Base-by-base conservation (phyloP, 2,329 filamentous ascomycete species). In the Sporothrix schenckii region DNA sequence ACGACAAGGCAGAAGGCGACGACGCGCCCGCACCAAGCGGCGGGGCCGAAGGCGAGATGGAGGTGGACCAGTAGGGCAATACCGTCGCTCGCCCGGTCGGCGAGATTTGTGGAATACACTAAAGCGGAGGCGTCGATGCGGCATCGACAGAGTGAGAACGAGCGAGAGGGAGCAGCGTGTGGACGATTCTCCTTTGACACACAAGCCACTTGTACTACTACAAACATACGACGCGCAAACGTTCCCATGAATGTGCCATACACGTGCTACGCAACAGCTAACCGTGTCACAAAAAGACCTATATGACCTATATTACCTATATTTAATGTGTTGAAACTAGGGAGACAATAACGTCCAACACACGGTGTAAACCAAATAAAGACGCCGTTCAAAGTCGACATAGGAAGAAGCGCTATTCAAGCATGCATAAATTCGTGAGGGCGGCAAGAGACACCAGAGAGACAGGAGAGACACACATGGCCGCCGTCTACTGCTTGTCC, bases 401-500 rank as follows among this genome's bases (percentile, higher is more conserved):
- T 58, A 58, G 14, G 24, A 30, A 27, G 58, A 54, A n/a, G 21
- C 66, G 52, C 39, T 47, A 27, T 30, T 52, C 52, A 58, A 47
- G 52, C 24, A 56, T 47, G 41, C 39, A 47, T 49, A 7, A 21
- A 34, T 21, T 67, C 34, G 34, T 54, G 30, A 66, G 10, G 13
- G 47, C 14, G 16, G 10, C n/a, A 11, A 39, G 27, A 39, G 10
- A 50, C 1, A 39, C 14, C 19, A 39, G 63, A 10, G 27, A 66
- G 39, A 21, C 16, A 52, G 10, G 2, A 50, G 24, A 41, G 41
- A 7, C 50, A 13, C 34, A 13, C 47, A 5, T 34, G 27, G 21
- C 9, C 24, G 7, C 13, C 14, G 2, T 21, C 49, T 84, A 90
- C 78, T 90, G 86, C 74, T 85, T 87, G 3, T 86, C 89, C 95